A percentile compares a stretch with the other conserved stretches of the same genome.
phyloP scores from a whole-genome alignment of 176 grass and related monocot species.

The Thinopyrum elongatum region DNA sequence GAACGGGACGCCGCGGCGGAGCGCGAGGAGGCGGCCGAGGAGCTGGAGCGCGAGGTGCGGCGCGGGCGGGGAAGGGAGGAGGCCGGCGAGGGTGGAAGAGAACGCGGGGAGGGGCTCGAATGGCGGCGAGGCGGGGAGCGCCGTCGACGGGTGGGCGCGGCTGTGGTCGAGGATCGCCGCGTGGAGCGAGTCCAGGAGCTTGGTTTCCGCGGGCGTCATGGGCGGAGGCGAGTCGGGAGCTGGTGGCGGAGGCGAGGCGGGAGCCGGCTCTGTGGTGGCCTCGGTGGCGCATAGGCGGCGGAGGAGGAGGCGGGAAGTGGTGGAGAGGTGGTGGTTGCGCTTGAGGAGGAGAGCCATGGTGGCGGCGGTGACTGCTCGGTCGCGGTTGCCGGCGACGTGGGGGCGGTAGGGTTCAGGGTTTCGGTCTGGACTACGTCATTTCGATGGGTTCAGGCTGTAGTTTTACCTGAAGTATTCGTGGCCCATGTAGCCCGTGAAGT shows the following conservation, averaged over 20 bases:
- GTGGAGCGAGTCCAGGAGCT: slow-evolving; percentile 65
- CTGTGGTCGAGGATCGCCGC: slow-evolving; percentile 62
- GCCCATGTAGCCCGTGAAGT: not conserved
- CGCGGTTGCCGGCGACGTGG: not conserved
- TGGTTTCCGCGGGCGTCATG: slow-evolving; percentile 45
- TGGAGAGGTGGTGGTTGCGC: slow-evolving; percentile 26
- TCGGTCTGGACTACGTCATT: not conserved
- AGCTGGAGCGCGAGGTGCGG: slow-evolving; percentile 44
- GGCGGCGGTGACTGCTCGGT: not conserved
- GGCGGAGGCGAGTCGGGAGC: not conserved
- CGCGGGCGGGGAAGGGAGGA: slow-evolving; percentile 42
- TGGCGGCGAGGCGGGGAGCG: slow-evolving; percentile 22
- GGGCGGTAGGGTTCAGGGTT: slow-evolving; percentile 25
- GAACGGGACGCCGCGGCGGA: slow-evolving; percentile 70
- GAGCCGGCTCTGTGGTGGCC: not conserved
- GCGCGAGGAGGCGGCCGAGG: slow-evolving; percentile 54
- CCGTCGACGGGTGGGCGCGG: slow-evolving; percentile 36
- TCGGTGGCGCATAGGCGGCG: slow-evolving; percentile 32
- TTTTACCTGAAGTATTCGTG: no score
- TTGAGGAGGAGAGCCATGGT: slow-evolving; percentile 72
- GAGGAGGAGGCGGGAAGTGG: slow-evolving; percentile 9
- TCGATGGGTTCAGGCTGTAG: not conserved
- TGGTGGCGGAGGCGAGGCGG: not conserved
- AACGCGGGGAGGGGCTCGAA: slow-evolving; percentile 42
- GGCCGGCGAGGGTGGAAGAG: slow-evolving; percentile 23